Evolutionary conservation across 2,329 filamentous ascomycete genomes (phyloP), one percentile per base, ranked within the genome.

Genomic region (Amphichorda felina): DNA sequence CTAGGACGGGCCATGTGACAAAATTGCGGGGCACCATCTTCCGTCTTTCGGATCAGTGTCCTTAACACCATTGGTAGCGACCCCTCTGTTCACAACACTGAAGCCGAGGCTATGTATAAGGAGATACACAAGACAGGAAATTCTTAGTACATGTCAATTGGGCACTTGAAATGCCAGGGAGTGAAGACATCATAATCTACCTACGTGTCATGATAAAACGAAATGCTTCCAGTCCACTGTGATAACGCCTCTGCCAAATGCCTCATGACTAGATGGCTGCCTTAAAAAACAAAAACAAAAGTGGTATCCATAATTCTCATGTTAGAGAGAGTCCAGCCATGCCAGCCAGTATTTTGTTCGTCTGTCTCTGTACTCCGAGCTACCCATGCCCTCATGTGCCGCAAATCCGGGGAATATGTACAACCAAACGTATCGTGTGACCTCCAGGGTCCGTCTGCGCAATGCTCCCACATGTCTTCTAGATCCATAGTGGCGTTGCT

Each of bases 401-500:
- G n/a, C 27, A 29, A 13, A 13, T 29, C 15, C 27, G n/a, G 19
- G 3, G 14, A 38, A 34, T 38, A 38, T 38, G 15, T 38, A 38
- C 36, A 38, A 13, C 25, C 7, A 29, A 34, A 30, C 17, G 31
- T 30, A 34, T 30, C 14, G 16, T 30, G 15, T 8, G 28, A 26
- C 30, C 25, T 10, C 30, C 29, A 32, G 21, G 35, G 35, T 16
- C 14, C 5, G n/a, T n/a, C 15, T 26, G 15, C 16, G 7, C 27
- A 14, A 11, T 36, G 27, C 21, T 37, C 22, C 10, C 30, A 16
- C 16, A 13, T 28, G 16, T 25, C 14, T 17, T 26, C 19, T 31
- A 39, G 22, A 39, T 39, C 38, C 38, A 39, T 10, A 36, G 16
- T 4, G 38, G 19, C 8, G 38, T n/a, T 7, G 21, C 13, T 16